A percentile compares a stretch with the other conserved stretches of the same genome.
Evolutionary conservation across 805 yeast genomes (phyloP).

Genomic region (Pichia exigua): DNA sequence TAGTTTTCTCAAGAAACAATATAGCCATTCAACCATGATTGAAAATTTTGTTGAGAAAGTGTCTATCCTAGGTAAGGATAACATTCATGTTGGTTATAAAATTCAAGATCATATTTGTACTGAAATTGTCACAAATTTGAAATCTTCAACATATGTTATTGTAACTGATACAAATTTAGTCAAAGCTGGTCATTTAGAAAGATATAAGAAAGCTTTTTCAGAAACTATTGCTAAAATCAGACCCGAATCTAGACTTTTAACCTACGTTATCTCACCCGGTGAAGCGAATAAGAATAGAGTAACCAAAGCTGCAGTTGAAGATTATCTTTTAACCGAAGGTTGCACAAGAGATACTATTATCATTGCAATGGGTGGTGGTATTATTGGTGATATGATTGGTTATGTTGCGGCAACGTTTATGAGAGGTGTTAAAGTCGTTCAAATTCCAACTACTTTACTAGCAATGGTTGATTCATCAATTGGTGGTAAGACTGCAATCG

Average conservation of each 20-base stretch:
- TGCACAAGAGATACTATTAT: conserved; percentile 96
- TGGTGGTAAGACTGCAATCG: conserved; percentile 98
- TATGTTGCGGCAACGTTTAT: conserved; percentile 98
- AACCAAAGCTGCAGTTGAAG: conserved; percentile 91
- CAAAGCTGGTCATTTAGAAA: conserved; percentile 51
- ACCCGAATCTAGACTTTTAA: conserved; percentile 58
- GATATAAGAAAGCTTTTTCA: conserved; percentile 38
- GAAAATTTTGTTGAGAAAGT: conserved; percentile 40
- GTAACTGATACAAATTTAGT: conserved; percentile 80
- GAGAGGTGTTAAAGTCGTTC: conserved; percentile 94
- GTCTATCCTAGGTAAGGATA: conserved; percentile 69
- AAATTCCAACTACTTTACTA: conserved; percentile 85
- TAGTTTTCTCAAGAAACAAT: background rate
- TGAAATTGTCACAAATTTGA: conserved; percentile 51
- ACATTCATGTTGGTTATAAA: conserved; percentile 85
- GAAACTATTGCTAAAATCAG: conserved; percentile 29
- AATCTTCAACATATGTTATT: conserved; percentile 87
- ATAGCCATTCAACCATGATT: conserved; percentile 12
- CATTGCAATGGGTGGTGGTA: conserved; percentile 96
- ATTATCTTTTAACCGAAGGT: conserved; percentile 69
- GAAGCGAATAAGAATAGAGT: conserved; percentile 83
- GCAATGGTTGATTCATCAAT: conserved; percentile 98
- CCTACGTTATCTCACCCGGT: conserved; percentile 82
- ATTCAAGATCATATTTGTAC: conserved; percentile 66
- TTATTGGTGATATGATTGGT: conserved; percentile 98